Evolutionary conservation across 2,329 filamentous ascomycete genomes (phyloP).

Genomic region (Aspergillus vadensis): DNA sequence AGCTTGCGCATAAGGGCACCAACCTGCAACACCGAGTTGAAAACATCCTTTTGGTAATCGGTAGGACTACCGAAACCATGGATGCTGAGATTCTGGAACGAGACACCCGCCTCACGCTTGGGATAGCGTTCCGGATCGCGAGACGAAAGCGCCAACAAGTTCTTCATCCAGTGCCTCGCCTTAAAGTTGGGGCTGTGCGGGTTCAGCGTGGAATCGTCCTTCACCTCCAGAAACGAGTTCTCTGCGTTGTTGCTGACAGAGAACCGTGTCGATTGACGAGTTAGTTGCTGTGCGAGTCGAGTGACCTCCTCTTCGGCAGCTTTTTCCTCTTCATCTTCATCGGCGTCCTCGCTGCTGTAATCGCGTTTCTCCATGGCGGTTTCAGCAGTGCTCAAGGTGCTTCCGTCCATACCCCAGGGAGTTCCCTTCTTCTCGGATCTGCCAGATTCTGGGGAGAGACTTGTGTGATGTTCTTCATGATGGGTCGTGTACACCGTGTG

Average conservation of each 20-base stretch:
- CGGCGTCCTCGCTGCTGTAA: conserved; percentile 26
- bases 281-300: conserved; percentile 38
- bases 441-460: not conserved
- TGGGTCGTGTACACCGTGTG: conserved; percentile 11
- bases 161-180: conserved; percentile 50
- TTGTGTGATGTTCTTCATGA: conserved; percentile 8
- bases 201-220: conserved; percentile 44
- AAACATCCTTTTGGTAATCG: conserved; percentile 62
- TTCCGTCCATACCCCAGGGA: conserved; percentile 11
- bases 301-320: conserved; percentile 33
- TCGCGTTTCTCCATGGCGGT: conserved; percentile 27
- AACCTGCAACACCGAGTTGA: conserved; percentile 41
- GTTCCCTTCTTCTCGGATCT: not conserved
- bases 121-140: conserved; percentile 57
- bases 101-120: conserved; percentile 61
- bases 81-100: conserved; percentile 68
- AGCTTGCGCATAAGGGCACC: conserved; percentile 36
- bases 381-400: conserved; percentile 32
- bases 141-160: conserved; percentile 48
- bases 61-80: conserved; percentile 68
- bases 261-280: conserved; percentile 38
- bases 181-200: conserved; percentile 49
- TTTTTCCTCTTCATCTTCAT: conserved; percentile 26
- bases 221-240: conserved; percentile 40
- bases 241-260: conserved; percentile 28